Percentiles rank a stretch among this genome's conserved stretches.
These are phyloP conservation scores for Chlorella sp. DNA, from an alignment of 139 green algal species.

Conservation along the genomic window DNA sequence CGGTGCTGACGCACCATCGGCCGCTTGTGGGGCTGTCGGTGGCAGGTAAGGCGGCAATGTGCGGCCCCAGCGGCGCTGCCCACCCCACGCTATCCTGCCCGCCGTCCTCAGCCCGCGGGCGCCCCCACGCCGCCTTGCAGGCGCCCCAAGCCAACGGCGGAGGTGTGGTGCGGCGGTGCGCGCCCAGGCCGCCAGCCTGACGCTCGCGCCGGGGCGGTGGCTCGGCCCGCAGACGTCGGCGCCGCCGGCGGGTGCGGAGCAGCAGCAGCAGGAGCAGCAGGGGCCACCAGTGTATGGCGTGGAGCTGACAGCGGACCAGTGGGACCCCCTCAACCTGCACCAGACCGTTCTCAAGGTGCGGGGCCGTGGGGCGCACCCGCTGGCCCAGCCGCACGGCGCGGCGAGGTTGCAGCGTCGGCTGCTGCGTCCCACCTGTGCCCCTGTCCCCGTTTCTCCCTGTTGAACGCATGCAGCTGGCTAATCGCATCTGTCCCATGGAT, in stretches of 20 bases:
- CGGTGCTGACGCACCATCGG: not conserved
- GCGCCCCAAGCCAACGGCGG: not conserved
- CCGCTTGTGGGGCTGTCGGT: not conserved
- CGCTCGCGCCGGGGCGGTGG: slow-evolving; percentile 30
- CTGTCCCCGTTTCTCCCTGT: too few relatives aligned
- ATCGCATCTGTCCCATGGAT: not conserved
- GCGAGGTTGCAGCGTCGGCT: too few relatives aligned
- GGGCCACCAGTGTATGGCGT: slow-evolving; percentile 41
- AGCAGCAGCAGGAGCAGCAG: slow-evolving; percentile 30
- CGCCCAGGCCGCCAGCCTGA: slow-evolving; percentile 24
- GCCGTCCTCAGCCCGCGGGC: not conserved
- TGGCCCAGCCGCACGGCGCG: too few relatives aligned
- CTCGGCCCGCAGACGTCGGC: slow-evolving; percentile 14
- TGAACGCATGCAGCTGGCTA: too few relatives aligned
- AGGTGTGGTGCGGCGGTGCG: not conserved
- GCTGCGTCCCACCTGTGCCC: too few relatives aligned
- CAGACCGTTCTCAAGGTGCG: slow-evolving; percentile 26
- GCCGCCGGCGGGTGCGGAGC: not conserved
- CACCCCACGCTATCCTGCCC: not conserved
- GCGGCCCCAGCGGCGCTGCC: not conserved
- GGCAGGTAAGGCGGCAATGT: not conserved
- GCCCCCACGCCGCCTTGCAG: not conserved
- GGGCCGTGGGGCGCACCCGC: too few relatives aligned
- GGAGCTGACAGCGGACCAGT: slow-evolving; percentile 53
- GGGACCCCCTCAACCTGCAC: slow-evolving; percentile 45